Evolutionary conservation across 805 yeast species (phyloP), one percentile per base, ranked within the genome.

Genomic region (Cyberlindnera xylosilytica): DNA sequence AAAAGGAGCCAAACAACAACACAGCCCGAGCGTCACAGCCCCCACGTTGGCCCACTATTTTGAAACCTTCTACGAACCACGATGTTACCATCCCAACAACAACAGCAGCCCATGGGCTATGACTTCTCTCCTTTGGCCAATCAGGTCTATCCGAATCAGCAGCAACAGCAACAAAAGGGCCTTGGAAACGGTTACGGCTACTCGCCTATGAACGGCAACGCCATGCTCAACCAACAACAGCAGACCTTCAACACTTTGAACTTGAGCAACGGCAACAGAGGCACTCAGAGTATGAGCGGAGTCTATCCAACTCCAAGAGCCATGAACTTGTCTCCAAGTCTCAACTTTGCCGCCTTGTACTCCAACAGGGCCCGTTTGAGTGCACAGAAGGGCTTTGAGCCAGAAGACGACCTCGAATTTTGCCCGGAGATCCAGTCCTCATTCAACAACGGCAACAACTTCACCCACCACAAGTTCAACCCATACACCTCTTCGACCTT

Each of bases 401-500:
- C 72, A 8, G 84, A 79, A 53, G 85, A 79, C 54, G 85, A 79
- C 57, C 56, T 78, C 52, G 83, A 79, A 57, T 79, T 79, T 49
- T 79, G 85, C 52, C 85, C 85, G 2, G 83, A 45, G 35, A 39
- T 40, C 16, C 38, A 52, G 26, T 42, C 50, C 47, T 11, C 55
- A 61, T 30, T 34, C 20, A 11, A 37, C 13, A 30, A 26, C 6
- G 24, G 24, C n/a, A 20, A 12, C 13, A 41, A 45, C 34, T 55
- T 53, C 42, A 54, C 60, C 3, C 60, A 63, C 46, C 74, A 72
- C 54, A 79, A 73, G 58, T 81, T 80, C 64, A 81, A 81, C 57
- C 87, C 87, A 5, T 80, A 81, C 57, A 79, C 85, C 3, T 79
- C 86, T 2, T 64, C 76, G 34, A 72, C 79, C 19, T 81, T 81